A percentile compares a stretch with the other conserved stretches of the same genome.
Evolutionary conservation across 2,329 filamentous ascomycete genomes (phyloP).

Genomic region (Tricladium varicosporioides): DNA sequence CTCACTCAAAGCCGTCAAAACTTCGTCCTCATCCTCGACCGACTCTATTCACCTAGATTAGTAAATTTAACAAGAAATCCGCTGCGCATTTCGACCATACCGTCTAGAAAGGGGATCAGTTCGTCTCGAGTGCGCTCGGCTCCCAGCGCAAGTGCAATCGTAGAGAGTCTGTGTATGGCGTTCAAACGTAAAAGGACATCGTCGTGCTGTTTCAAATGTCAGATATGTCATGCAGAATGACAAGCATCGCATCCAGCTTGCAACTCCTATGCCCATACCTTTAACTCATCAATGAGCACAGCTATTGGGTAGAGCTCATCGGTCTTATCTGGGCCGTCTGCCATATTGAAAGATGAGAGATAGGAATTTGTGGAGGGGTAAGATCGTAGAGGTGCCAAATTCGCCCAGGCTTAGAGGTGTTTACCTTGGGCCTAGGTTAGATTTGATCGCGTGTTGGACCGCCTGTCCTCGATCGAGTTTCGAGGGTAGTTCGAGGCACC

Average conservation of each 20-base stretch:
- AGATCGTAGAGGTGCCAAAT: slow-evolving; percentile 32
- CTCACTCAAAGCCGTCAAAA: slow-evolving; percentile 93
- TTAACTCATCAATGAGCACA: slow-evolving; percentile 98
- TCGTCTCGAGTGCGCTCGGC: slow-evolving; percentile 96
- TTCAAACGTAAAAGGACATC: slow-evolving; percentile 97
- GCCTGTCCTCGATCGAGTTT: slow-evolving; percentile 6
- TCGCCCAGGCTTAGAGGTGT: slow-evolving; percentile 31
- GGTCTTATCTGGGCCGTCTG: slow-evolving; percentile 81
- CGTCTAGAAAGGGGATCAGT: slow-evolving; percentile 97
- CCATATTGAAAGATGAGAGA: slow-evolving; percentile 63
- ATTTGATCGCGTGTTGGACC: slow-evolving; percentile 32
- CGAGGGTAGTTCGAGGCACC: slow-evolving; percentile 5
- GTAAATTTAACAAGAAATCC: slow-evolving; percentile 9
- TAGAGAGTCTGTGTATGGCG: slow-evolving; percentile 96
- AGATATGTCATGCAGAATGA: slow-evolving; percentile 11
- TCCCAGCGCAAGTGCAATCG: slow-evolving; percentile 93
- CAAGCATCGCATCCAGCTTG: neutral
- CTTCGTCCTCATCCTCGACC: slow-evolving; percentile 98
- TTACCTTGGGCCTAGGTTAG: slow-evolving; percentile 28
- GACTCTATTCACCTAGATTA: slow-evolving; percentile 66
- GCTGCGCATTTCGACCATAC: slow-evolving; percentile 54
- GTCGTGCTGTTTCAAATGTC: slow-evolving; percentile 68
- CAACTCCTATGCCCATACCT: slow-evolving; percentile 57
- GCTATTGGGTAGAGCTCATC: slow-evolving; percentile 99
- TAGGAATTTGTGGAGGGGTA: slow-evolving; percentile 27